Evolutionary conservation across 2,329 filamentous ascomycete genomes (phyloP), one percentile per base, ranked within the genome.

Genomic region (Exserohilum turcica): DNA sequence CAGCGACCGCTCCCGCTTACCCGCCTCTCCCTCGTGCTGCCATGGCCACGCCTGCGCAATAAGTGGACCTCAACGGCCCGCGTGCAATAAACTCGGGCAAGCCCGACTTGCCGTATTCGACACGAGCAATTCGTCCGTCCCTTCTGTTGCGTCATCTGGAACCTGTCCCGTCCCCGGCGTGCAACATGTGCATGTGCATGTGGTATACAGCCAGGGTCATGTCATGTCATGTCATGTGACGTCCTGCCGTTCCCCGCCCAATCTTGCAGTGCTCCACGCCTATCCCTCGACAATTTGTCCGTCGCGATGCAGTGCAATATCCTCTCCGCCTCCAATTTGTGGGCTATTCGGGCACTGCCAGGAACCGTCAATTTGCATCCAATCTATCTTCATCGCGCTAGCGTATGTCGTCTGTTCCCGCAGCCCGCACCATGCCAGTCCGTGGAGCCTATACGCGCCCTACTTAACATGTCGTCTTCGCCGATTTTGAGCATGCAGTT

Each of bases 351-450:
- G 38, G 35, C 54, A 58, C 33, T 24, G 7, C 7, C 7, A 24
- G 21, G 21, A 24, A 24, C 21, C 21, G 63, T 62, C 54, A 59
- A 63, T 56, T 60, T 61, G 64, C 24, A 66, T 70, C 39, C 63
- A 70, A 59, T 63, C 43, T 65, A 59, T 55, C 56, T 66, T 60
- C 50, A 60, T 61, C 49, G 56, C 52, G 42, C 56, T 62, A 53
- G 49, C 52, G 57, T 54, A 49, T 27, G 50, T 56, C 39, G 21
- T 43, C 33, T 57, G 35, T 47, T 61, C 54, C 59, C 55, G 57
- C 59, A 52, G 54, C 46, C 47, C 54, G 32, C 39, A 32, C 1
- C 3, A 13, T 37, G 54, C 50, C 59, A 54, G 48, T 62, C 38
- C 48, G 8, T 51, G 57, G 35, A 53, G 6, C 6, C 19, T 31